A percentile compares a stretch with the other conserved stretches of the same genome.
Evolutionary conservation across 139 green algal species (phyloP).

Genomic region (Chlamydomonas sp.): DNA sequence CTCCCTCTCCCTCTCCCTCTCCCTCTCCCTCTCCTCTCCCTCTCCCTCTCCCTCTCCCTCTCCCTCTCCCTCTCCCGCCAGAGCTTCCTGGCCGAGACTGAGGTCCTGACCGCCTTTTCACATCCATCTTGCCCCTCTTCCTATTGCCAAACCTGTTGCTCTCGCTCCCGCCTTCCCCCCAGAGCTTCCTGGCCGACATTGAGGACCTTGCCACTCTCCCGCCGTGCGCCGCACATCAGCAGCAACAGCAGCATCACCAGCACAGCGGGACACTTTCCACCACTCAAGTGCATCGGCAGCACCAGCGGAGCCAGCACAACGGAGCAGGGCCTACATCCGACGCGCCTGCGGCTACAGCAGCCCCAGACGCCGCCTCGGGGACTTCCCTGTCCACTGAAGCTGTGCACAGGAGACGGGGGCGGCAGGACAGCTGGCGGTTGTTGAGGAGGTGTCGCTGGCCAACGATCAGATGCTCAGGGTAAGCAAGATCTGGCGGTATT

Average conservation of each 20-base stretch:
- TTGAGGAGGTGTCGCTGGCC: neutral
- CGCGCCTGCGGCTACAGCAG: too few species aligned
- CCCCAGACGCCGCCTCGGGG: too few species aligned
- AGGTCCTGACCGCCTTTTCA: slow-evolving; percentile 13
- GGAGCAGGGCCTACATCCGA: too few species aligned
- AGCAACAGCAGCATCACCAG: neutral
- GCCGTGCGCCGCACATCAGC: neutral
- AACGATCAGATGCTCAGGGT: neutral
- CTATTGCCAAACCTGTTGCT: too few species aligned
- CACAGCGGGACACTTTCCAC: neutral
- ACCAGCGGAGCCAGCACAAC: too few species aligned
- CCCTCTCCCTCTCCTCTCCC: neutral
- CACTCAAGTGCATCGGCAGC: neutral
- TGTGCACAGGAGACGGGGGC: too few species aligned
- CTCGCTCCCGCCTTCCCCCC: neutral
- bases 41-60: neutral
- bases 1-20: too few species aligned
- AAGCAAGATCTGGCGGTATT: too few species aligned
- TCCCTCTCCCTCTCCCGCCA: neutral
- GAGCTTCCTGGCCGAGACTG: neutral
- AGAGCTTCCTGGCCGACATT: slow-evolving; percentile 30
- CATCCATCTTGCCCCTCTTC: too few species aligned
- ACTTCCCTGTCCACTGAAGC: too few species aligned
- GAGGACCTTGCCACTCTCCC: slow-evolving; percentile 5
- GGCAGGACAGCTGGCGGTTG: too few species aligned